Evolutionary conservation across 495 filamentous ascomycete genomes (phyloP).

Genomic region (Alectoria sarmentosa): DNA sequence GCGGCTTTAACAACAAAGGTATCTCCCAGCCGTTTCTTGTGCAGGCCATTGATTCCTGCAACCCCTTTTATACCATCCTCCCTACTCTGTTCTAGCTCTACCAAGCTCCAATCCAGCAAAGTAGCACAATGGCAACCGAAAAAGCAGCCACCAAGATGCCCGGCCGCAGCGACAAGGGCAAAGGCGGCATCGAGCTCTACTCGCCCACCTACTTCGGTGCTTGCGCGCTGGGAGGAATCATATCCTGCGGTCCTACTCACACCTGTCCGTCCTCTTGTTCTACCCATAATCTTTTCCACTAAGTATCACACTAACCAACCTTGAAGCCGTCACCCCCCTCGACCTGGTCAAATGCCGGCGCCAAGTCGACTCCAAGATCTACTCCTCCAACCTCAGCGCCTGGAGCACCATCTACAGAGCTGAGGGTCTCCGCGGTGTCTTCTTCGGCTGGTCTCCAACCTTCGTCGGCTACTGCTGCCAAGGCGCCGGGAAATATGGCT

Average conservation of each 20-base stretch:
- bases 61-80: background rate
- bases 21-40: background rate
- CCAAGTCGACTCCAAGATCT: conserved; percentile 65
- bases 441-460: conserved; percentile 67
- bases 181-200: conserved; percentile 51
- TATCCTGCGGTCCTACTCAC: conserved; percentile 54
- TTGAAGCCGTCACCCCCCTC: conserved; percentile 35
- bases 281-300: too few relatives aligned
- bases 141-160: conserved; percentile 21
- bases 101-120: background rate
- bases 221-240: conserved; percentile 57
- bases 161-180: conserved; percentile 20
- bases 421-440: conserved; percentile 62
- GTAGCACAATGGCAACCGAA: conserved; percentile 17
- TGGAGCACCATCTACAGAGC: conserved; percentile 57
- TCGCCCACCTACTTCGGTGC: conserved; percentile 59
- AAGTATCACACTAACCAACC: too few relatives aligned
- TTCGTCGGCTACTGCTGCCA: conserved; percentile 64
- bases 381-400: conserved; percentile 58
- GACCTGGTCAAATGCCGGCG: conserved; percentile 66
- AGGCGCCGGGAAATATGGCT: conserved; percentile 71
- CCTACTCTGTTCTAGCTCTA: conserved; percentile 7
- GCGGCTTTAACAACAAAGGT: conserved; percentile 4
- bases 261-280: conserved; percentile 30
- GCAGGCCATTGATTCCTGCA: background rate